phyloP scores from a whole-genome alignment of 345 rosid genomes.

The Linum trigynum region DNA sequence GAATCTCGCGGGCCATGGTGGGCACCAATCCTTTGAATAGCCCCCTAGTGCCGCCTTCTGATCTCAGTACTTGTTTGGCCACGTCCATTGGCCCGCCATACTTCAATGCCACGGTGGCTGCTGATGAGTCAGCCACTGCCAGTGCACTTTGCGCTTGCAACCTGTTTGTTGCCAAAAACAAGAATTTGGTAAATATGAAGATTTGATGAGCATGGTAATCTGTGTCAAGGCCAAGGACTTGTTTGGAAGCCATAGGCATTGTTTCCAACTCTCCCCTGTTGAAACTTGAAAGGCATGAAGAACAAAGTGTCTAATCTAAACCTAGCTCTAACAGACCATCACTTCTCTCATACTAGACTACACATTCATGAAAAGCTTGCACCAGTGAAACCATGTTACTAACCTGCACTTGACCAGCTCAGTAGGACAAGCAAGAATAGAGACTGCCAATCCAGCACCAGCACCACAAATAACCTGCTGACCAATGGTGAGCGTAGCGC shows the following conservation, averaged over 20 bases:
- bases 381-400: background rate
- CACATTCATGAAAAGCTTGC: background rate
- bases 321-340: no score
- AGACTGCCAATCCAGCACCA: constrained; percentile 93
- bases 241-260: no score
- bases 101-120: constrained; percentile 51
- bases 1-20: constrained; percentile 85
- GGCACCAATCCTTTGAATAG: constrained; percentile 93
- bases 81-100: constrained; percentile 97
- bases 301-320: no score
- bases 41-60: constrained; percentile 80
- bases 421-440: constrained; percentile 97
- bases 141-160: constrained; percentile 88
- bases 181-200: background rate
- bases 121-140: constrained; percentile 31
- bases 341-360: background rate
- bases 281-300: no score
- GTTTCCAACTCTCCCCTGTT: no score
- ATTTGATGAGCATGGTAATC: background rate
- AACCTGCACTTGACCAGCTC: constrained; percentile 98
- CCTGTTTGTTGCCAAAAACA: constrained; percentile 33
- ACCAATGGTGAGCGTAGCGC: constrained; percentile 59
- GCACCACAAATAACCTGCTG: constrained; percentile 83
- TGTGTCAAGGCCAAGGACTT: no score
- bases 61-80: constrained; percentile 69